Conservation (phyloP, 345 rosid species). For the Citrus australasica region DNA sequence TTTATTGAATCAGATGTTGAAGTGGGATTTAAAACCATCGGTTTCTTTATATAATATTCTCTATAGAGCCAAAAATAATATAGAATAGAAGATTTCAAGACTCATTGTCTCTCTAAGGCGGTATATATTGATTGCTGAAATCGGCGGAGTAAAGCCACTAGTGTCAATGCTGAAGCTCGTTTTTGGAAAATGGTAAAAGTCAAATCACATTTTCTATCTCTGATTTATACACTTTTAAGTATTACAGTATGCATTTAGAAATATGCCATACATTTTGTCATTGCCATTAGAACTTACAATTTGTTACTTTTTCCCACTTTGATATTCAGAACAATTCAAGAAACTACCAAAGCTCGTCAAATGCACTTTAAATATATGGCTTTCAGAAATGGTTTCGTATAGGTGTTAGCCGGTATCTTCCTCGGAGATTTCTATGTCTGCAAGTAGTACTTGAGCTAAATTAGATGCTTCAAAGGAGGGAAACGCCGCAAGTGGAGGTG, state of each 20-base stretch:
- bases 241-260: neutral
- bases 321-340: neutral
- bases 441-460: neutral
- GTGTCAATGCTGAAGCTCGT: neutral
- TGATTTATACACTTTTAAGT: neutral
- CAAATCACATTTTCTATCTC: neutral
- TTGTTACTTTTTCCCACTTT: neutral
- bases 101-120: neutral
- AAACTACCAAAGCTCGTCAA: neutral
- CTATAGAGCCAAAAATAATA: constrained; percentile 32
- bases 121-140: neutral
- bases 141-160: neutral
- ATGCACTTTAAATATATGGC: neutral
- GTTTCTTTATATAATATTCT: constrained; percentile 39
- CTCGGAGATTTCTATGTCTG: neutral
- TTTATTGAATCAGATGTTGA: constrained; percentile 50
- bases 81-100: neutral
- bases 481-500: neutral
- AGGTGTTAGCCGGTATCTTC: neutral
- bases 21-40: constrained; percentile 45
- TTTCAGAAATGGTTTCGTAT: neutral
- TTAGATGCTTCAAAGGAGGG: neutral
- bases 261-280: neutral
- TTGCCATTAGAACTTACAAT: neutral
- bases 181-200: neutral